Base-by-base conservation (phyloP, 805 yeast species). In the Wickerhamiella kazuoi region DNA sequence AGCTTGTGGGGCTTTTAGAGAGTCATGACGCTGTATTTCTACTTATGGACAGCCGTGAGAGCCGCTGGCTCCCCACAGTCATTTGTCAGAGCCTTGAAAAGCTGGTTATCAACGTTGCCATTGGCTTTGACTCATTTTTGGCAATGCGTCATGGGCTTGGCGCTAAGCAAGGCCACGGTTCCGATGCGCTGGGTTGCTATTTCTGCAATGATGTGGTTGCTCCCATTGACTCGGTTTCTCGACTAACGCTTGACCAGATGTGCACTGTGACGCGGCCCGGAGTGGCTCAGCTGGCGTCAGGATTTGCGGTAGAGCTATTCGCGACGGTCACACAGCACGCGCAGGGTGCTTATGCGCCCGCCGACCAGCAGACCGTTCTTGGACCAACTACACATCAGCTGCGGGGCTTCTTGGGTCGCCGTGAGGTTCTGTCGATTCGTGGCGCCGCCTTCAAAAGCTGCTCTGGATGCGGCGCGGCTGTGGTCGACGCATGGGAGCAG, bases 221-320 rank as follows among this genome's bases (percentile, higher is more conserved):
- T 0, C 98, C 99, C 0, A 64, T 74, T 2, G 94, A 90, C 54
- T 78, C 93, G 42, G 60, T 82, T n/a, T 67, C 81, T 0, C 93
- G 84, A 51, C 66, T 94, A 38, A 80, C 96, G 0, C 62, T 90
- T 41, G 99, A 90, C 59, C 97, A 90, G 57, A 90, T 90, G 96
- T 90, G 99, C 53, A 90, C 99, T 0, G 98, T 90, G 1, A 90
- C 98, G 0, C 65, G 98, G 31, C 97, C 99, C 0, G 98, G 99
- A 0, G 86, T 79, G 1, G 94, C 99, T 0, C 61, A 79, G 50
- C 61, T 83, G 59, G 96, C 97, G 0, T 71, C 94, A 0, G 73
- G 95, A 0, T 61, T 76, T 29, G 93, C 93, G 0, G 93, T 81
- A 1, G 98, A 90, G 54, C 59, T 90, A 4, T 52, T 83, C 44